Conservation (phyloP, 768 basidiomycete species). For the Gloeopeniophorella convolvens region DNA sequence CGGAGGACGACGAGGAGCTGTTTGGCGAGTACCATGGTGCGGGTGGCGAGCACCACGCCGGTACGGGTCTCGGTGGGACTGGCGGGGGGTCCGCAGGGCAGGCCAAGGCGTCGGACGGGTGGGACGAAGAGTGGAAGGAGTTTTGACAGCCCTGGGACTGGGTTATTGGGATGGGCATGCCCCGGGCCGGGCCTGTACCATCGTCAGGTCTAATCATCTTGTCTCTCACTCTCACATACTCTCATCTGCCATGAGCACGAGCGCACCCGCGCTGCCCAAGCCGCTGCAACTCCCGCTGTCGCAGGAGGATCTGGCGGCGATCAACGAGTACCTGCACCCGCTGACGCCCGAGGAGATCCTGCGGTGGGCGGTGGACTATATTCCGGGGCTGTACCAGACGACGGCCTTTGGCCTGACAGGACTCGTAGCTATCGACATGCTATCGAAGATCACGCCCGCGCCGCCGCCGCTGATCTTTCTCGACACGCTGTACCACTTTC, state of each 20-base stretch:
- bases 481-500: slow-evolving; percentile 95
- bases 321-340: slow-evolving; percentile 68
- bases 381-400: slow-evolving; percentile 84
- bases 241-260: background rate
- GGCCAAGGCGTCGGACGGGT: slow-evolving; percentile 35
- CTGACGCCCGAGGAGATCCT: slow-evolving; percentile 83
- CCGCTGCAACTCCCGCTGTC: slow-evolving; percentile 54
- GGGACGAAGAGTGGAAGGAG: slow-evolving; percentile 44
- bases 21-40: slow-evolving; percentile 20
- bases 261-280: slow-evolving; percentile 29
- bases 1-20: slow-evolving; percentile 54
- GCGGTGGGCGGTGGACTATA: slow-evolving; percentile 71
- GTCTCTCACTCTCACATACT: background rate
- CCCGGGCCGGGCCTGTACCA: slow-evolving; percentile 2
- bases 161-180: background rate
- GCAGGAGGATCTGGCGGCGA: slow-evolving; percentile 47
- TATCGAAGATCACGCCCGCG: slow-evolving; percentile 65
- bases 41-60: background rate
- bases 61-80: background rate
- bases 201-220: background rate
- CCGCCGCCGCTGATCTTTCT: slow-evolving; percentile 89
- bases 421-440: slow-evolving; percentile 90
- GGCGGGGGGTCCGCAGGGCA: slow-evolving; percentile 6
- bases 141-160: slow-evolving; percentile 28
- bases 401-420: slow-evolving; percentile 97